Base-by-base conservation (phyloP, 371 early-diverging fungal species). In the Capillidium heterosporum region DNA sequence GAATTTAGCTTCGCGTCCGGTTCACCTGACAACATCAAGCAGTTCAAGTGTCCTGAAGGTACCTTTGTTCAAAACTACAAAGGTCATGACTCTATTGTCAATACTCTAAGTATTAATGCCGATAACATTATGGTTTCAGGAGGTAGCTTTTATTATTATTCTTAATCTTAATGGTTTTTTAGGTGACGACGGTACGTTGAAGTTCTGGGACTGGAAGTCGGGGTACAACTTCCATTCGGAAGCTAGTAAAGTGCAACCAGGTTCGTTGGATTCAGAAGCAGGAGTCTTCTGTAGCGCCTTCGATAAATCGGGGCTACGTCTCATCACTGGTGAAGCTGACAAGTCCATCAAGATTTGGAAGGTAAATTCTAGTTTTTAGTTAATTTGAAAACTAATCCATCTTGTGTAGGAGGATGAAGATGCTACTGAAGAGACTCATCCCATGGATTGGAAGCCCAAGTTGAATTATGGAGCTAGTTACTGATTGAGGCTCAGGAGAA, bases 291-390 rank as follows among this genome's bases (percentile, higher is more conserved):
- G 85, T 57, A 89, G 91, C 52, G 79, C 89, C 1, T 97, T 97
- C 75, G 96, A 97, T 67, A 80, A 78, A 56, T 87, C 96, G 2
- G 95, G 96, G 0, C 69, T 84, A 42, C 84, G 96, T 50, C 74
- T 98, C 40, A 87, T 96, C 57, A 98, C 98, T 0, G 91, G 95
- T 60, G 98, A 96, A 70, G 95, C 94, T 0, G 98, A 97, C 71
- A 97, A 97, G 72, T 88, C 94, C 0, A 92, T 97, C 71, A 97
- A 98, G 72, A 87, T 98, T 46, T 98, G 87, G 81, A 86, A 85
- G 60, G 91, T 46, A 66, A 29, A 48, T 10, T 27, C 5, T 44
- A 49, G 2, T 23, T 41, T 44, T 49, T 21, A 27, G 32, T 50
- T 53, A 32, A 29, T 21, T 26, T 19, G 15, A 4, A 10, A 40